These are phyloP conservation scores for Chaetomium fimeti DNA, from an alignment of 495 filamentous ascomycete species.

Conservation along the genomic window DNA sequence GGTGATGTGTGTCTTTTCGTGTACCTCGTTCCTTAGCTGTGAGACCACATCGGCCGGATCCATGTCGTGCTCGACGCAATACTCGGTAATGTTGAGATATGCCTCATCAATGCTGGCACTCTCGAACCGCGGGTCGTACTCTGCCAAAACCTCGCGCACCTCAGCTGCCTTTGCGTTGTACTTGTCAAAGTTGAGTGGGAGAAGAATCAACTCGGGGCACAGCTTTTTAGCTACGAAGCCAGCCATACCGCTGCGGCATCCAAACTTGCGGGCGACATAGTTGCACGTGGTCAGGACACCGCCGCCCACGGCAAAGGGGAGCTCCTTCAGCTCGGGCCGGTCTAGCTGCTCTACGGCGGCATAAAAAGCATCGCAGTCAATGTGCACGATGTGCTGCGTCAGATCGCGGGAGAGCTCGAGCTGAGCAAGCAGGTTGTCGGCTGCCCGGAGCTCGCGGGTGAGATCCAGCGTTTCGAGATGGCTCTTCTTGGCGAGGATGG, in stretches of 20 bases:
- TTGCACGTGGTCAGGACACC: constrained; percentile 95
- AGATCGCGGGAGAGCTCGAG: constrained; percentile 78
- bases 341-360: constrained; percentile 93
- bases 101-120: constrained; percentile 94
- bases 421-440: constrained; percentile 78
- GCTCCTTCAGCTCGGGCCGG: constrained; percentile 78
- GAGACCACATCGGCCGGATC: constrained; percentile 69
- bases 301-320: constrained; percentile 91
- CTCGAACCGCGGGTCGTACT: constrained; percentile 88
- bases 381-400: constrained; percentile 79
- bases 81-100: constrained; percentile 91
- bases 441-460: constrained; percentile 64
- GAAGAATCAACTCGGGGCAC: constrained; percentile 79
- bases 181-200: constrained; percentile 85
- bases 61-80: constrained; percentile 67
- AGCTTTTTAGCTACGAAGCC: constrained; percentile 92
- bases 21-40: constrained; percentile 72
- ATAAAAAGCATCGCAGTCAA: constrained; percentile 98
- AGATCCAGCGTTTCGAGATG: constrained; percentile 77
- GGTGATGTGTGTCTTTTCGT: constrained; percentile 76
- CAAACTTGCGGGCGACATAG: constrained; percentile 86
- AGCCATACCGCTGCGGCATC: constrained; percentile 92
- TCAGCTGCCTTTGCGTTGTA: constrained; percentile 90
- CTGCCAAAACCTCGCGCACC: constrained; percentile 74
- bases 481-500: constrained; percentile 71